Evolutionary conservation across 805 yeast species (phyloP).

Genomic region (Spathaspora arborariae): DNA sequence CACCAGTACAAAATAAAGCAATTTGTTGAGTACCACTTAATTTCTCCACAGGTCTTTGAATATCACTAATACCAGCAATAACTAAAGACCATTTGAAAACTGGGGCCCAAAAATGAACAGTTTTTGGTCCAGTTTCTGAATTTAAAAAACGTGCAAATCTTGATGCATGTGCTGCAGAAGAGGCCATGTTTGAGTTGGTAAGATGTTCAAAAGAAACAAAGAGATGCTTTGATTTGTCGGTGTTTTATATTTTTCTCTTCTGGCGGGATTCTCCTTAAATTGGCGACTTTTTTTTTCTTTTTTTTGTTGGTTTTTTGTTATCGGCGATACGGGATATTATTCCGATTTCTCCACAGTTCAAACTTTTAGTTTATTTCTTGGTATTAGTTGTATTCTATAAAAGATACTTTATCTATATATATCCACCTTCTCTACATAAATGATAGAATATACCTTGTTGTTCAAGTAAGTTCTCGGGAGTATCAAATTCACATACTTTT

Average conservation of each 20-base stretch:
- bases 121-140: conserved; percentile 92
- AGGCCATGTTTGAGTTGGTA: conserved; percentile 17
- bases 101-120: conserved; percentile 95
- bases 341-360: neutral
- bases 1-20: conserved; percentile 87
- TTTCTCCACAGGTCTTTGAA: conserved; percentile 86
- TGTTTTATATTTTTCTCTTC: neutral
- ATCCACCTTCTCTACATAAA: conserved; percentile 44
- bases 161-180: conserved; percentile 35
- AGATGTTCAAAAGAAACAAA: neutral
- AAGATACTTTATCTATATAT: conserved; percentile 5
- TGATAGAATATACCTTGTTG: conserved; percentile 46
- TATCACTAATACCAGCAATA: conserved; percentile 84
- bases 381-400: neutral
- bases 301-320: neutral
- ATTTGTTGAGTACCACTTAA: conserved; percentile 85
- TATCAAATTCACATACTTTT: conserved; percentile 69
- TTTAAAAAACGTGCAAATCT: conserved; percentile 69
- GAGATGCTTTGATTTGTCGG: neutral
- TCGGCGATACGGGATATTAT: neutral
- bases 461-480: conserved; percentile 51
- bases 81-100: conserved; percentile 79
- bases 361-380: neutral
- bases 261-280: neutral
- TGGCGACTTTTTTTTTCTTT: no score